phyloP scores from a whole-genome alignment of 2,329 filamentous ascomycete species.

The Cercospora berteroae region DNA sequence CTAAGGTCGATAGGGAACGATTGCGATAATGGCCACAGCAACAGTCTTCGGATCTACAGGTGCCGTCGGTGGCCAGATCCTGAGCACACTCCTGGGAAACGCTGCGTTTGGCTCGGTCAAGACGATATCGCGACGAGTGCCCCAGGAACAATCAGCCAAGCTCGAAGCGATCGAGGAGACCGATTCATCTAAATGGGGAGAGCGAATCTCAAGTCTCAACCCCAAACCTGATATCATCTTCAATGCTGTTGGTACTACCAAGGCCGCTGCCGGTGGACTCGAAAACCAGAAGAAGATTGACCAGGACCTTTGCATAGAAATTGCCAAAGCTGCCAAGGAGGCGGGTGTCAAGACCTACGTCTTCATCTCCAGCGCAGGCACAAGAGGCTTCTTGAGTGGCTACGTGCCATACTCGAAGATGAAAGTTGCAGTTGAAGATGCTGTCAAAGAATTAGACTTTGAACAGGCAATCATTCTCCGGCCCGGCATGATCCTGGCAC shows the following conservation, averaged over 20 bases:
- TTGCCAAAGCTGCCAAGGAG: constrained; percentile 38
- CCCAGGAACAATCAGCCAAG: constrained; percentile 14
- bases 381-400: constrained; percentile 31
- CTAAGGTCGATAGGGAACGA: background rate
- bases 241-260: constrained; percentile 39
- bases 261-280: constrained; percentile 36
- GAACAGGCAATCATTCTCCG: constrained; percentile 40
- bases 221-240: constrained; percentile 23
- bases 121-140: constrained; percentile 23
- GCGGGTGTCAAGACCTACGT: constrained; percentile 40
- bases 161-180: constrained; percentile 20
- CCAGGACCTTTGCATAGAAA: constrained; percentile 40
- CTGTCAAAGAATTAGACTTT: constrained; percentile 39
- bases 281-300: constrained; percentile 42
- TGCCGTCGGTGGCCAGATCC: constrained; percentile 24
- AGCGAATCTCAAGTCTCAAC: constrained; percentile 10
- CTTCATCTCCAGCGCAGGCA: constrained; percentile 39
- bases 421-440: constrained; percentile 41
- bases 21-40: constrained; percentile 19
- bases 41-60: constrained; percentile 26
- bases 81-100: constrained; percentile 17
- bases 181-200: constrained; percentile 21
- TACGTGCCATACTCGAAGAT: constrained; percentile 41
- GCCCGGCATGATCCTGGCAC: constrained; percentile 39
- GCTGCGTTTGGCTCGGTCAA: constrained; percentile 16